Conservation (phyloP, 140 eudicot genomes). For the Cichorium intybus region DNA sequence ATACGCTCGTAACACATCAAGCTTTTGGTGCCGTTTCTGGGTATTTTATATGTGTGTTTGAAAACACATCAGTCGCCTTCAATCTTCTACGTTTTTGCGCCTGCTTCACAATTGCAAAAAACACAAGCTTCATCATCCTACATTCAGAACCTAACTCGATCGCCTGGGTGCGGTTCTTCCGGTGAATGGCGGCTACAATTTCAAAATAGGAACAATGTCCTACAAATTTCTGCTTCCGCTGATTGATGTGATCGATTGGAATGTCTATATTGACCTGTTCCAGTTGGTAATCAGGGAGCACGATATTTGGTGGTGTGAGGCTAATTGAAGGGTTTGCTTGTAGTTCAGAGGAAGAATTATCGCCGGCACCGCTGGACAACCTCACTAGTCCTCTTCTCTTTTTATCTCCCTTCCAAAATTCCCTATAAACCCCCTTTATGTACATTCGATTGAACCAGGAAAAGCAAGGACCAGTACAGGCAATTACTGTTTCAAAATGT, state of each 20-base stretch:
- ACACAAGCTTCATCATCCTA: slow-evolving; percentile 41
- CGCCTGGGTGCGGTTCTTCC: slow-evolving; percentile 42
- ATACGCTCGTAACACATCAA: no score
- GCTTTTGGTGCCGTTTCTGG: no score
- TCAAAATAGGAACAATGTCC: slow-evolving; percentile 48
- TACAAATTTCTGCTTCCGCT: slow-evolving; percentile 31
- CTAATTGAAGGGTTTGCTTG: not conserved
- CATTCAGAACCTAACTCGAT: slow-evolving; percentile 18
- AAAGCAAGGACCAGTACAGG: no score
- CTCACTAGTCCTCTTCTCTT: no score
- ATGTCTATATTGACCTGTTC: slow-evolving; percentile 56
- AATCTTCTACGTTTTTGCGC: no score
- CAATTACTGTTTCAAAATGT: no score
- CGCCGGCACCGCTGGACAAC: slow-evolving; percentile 42
- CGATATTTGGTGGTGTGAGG: slow-evolving; percentile 21
- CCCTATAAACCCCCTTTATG: no score
- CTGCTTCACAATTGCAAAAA: no score
- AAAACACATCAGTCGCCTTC: no score
- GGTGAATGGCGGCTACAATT: slow-evolving; percentile 41
- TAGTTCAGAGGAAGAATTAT: slow-evolving; percentile 34
- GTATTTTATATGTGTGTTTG: no score
- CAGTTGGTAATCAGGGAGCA: slow-evolving; percentile 41
- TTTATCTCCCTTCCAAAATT: no score
- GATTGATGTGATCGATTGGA: slow-evolving; percentile 30
- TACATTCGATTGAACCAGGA: no score